Evolutionary conservation across 192 early-diverging fungal species (phyloP), one percentile per base, ranked within the genome.

Genomic region (Entomortierella beljakovae): DNA sequence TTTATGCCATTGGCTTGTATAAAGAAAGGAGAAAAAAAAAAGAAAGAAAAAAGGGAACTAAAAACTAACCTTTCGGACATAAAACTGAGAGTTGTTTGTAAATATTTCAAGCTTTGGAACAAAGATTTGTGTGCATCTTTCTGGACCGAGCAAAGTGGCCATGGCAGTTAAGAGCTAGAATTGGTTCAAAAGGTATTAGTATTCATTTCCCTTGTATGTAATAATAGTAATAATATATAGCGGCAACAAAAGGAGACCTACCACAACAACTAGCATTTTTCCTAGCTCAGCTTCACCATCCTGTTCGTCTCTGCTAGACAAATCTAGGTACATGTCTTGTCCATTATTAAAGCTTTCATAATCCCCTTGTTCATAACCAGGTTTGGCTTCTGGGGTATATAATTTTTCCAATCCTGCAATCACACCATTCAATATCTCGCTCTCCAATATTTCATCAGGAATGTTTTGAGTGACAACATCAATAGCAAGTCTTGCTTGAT

Each of bases 81-180:
- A 89, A 68, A 89, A 89, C 33, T 85, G 80, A 26, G 68, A 80
- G 31, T 85, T 83, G 18, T 57, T 64, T 2, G 80, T 62, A 64
- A 88, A 65, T 52, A 69, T 64, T 48, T 89, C 83, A 20, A 89
- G 71, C 61, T 83, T 86, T 0, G 86, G 86, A 15, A 89, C 40
- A 64, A 83, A 82, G 50, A 79, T 61, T 11, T 75, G 60, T 20
- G 73, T 70, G 38, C 82, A 86, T 51, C 74, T 62, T 35, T 86
- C 82, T 11, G 82, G 64, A 40, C 88, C 88, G 37, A 89, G 71
- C 15, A 85, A 60, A 20, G 57, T 33, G 10, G 86, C 82, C 49
- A 87, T 57, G 2, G 84, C 68, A 18, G 88, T 81, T 18, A 89
- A 74, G 13, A 89, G 62, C 88, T 89, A 64, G 34, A n/a, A 15